These are phyloP conservation scores for Thymus mandschuricus DNA, from an alignment of 257 asterid species.

Conservation along the genomic window DNA sequence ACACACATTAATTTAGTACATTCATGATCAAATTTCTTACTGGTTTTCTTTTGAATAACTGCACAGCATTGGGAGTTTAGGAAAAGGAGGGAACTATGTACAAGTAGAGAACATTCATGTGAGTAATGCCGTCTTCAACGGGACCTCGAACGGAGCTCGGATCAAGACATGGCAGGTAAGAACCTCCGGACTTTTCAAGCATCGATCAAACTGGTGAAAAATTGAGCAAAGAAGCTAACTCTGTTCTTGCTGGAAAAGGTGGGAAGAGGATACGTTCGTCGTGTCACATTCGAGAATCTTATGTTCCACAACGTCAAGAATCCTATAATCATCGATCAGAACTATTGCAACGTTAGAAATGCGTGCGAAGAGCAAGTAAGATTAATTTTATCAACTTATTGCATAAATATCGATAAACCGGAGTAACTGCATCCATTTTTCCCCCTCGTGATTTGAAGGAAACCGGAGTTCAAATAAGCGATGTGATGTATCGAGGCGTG, in stretches of 20 bases:
- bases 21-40: neutral
- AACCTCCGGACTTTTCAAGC: neutral
- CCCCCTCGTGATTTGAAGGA: constrained; percentile 29
- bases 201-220: neutral
- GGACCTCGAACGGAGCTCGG: constrained; percentile 73
- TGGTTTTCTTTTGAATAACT: neutral
- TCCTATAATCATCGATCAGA: constrained; percentile 73
- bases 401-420: too few relatives aligned
- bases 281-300: constrained; percentile 51
- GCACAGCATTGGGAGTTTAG: constrained; percentile 69
- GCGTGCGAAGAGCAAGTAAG: constrained; percentile 51
- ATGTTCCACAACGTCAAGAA: constrained; percentile 47
- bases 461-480: constrained; percentile 65
- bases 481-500: constrained; percentile 40
- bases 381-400: too few relatives aligned
- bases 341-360: constrained; percentile 45
- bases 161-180: constrained; percentile 81
- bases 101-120: constrained; percentile 54
- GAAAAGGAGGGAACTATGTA: constrained; percentile 44
- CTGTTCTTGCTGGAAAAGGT: constrained; percentile 31
- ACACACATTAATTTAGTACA: too few relatives aligned
- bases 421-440: neutral
- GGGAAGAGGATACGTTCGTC: constrained; percentile 58
- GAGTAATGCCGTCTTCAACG: constrained; percentile 37
- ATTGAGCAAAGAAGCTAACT: neutral